Evolutionary conservation across 1,139 yeast species (phyloP).

Genomic region (Petasospora rhodanensis): DNA sequence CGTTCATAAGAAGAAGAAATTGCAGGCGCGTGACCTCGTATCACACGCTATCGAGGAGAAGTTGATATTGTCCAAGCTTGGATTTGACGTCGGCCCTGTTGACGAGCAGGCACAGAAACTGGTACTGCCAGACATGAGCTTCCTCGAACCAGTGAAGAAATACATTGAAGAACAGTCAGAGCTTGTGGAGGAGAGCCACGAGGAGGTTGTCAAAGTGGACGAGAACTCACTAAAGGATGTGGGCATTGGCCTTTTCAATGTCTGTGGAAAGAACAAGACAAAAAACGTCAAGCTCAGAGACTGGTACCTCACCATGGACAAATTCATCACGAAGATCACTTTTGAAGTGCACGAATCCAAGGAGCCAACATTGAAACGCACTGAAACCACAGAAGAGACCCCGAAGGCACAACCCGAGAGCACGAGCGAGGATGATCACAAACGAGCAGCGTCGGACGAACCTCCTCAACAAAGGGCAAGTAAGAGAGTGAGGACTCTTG

Average conservation of each 20-base stretch:
- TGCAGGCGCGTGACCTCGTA: conserved; percentile 6
- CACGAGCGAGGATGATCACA: too few species aligned
- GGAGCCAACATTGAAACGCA: too few species aligned
- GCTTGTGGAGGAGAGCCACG: conserved; percentile 30
- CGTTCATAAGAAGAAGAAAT: conserved; percentile 28
- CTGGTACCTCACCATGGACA: conserved; percentile 7
- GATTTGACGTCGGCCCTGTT: too few species aligned
- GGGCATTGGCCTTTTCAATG: conserved; percentile 22
- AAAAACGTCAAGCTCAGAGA: conserved; percentile 32
- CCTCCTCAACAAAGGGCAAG: conserved; percentile 32
- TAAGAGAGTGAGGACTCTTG: conserved; percentile 31
- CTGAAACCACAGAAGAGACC: too few species aligned
- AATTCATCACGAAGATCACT: conserved; percentile 6
- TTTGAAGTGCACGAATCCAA: too few species aligned
- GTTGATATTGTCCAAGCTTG: conserved; percentile 21
- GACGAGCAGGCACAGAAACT: too few species aligned
- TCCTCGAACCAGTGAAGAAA: conserved; percentile 20
- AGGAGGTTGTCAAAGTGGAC: conserved; percentile 7
- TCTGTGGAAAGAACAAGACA: conserved; percentile 25
- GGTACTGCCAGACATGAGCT: conserved; percentile 11
- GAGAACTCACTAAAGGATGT: conserved; percentile 26
- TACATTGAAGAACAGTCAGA: conserved; percentile 29
- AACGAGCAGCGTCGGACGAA: conserved; percentile 10
- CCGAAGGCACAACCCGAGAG: too few species aligned
- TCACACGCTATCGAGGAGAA: conserved; percentile 21